A percentile compares a stretch with the other conserved stretches of the same genome.
Evolutionary conservation across 257 asterid species (phyloP).

Genomic region (Cordia subcordata): DNA sequence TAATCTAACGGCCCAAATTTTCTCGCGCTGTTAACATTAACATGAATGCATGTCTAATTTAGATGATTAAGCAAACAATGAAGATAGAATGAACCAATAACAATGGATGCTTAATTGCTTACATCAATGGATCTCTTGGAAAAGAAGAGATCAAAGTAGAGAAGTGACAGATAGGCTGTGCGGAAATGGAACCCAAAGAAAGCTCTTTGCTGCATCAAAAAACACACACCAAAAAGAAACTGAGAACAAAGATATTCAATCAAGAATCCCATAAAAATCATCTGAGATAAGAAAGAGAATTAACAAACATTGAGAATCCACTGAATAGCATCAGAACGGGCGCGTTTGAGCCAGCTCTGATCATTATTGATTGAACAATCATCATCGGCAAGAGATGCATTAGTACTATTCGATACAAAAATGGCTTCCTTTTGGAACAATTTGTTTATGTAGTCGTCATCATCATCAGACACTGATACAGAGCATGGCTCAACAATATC

Average conservation of each 20-base stretch:
- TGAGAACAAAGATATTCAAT: neutral
- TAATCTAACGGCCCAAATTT: constrained; percentile 40
- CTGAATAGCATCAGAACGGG: constrained; percentile 36
- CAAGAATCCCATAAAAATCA: neutral
- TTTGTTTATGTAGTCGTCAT: constrained; percentile 24
- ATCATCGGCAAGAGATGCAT: neutral
- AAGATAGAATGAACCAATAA: neutral
- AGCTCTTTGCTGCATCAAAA: constrained; percentile 29
- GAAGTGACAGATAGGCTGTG: constrained; percentile 44
- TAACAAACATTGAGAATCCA: constrained; percentile 44
- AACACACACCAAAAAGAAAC: neutral
- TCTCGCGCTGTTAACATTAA: constrained; percentile 30
- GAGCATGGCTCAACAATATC: constrained; percentile 9
- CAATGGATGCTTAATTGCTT: constrained; percentile 21
- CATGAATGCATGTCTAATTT: neutral
- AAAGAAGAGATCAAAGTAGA: constrained; percentile 43
- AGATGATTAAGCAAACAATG: neutral
- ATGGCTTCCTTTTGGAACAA: constrained; percentile 15
- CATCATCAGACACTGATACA: constrained; percentile 20
- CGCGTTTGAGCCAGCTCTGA: constrained; percentile 16
- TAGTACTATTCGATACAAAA: constrained; percentile 10
- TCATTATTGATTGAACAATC: constrained; percentile 6
- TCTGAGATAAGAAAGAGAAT: neutral
- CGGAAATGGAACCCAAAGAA: constrained; percentile 41
- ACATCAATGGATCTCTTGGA: constrained; percentile 42